Conservation (phyloP, 192 early-diverging fungal species). For the Coemansia sp. region DNA sequence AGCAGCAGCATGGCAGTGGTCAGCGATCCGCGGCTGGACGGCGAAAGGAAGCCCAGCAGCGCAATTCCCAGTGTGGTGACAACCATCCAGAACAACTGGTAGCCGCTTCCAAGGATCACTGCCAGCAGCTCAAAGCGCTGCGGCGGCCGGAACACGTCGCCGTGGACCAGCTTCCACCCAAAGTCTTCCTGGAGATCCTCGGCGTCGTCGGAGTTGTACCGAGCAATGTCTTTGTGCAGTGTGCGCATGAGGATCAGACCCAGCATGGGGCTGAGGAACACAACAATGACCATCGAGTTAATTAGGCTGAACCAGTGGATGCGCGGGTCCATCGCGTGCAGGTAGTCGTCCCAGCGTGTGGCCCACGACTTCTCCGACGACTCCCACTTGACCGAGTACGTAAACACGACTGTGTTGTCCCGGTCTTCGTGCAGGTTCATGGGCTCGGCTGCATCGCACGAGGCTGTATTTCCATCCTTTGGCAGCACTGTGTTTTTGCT, state of each 20-base stretch:
- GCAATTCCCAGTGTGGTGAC: slow-evolving; percentile 82
- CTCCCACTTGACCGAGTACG: slow-evolving; percentile 65
- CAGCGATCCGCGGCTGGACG: slow-evolving; percentile 87
- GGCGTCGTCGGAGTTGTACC: slow-evolving; percentile 74
- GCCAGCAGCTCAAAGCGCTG: slow-evolving; percentile 69
- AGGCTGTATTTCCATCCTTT: slow-evolving; percentile 15
- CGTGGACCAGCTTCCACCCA: slow-evolving; percentile 98
- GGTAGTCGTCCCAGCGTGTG: slow-evolving; percentile 85
- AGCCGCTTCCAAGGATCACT: slow-evolving; percentile 82
- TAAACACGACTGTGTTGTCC: slow-evolving; percentile 56
- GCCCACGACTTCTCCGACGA: slow-evolving; percentile 67
- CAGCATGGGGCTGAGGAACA: slow-evolving; percentile 90
- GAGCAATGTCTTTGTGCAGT: slow-evolving; percentile 87
- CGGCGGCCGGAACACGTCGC: slow-evolving; percentile 96
- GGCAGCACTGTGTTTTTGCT: slow-evolving; percentile 54
- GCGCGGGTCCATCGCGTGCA: slow-evolving; percentile 82
- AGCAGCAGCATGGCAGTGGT: slow-evolving; percentile 90
- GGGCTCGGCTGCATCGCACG: slow-evolving; percentile 38
- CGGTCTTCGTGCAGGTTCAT: slow-evolving; percentile 51
- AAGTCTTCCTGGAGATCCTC: slow-evolving; percentile 89
- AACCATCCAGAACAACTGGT: slow-evolving; percentile 75
- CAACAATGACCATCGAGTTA: slow-evolving; percentile 91
- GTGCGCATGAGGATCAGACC: slow-evolving; percentile 86
- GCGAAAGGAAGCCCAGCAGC: slow-evolving; percentile 92
- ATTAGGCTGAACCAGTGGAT: slow-evolving; percentile 96